Evolutionary conservation across 192 early-diverging fungal genomes (phyloP).

Genomic region (Backusella morwellensis): DNA sequence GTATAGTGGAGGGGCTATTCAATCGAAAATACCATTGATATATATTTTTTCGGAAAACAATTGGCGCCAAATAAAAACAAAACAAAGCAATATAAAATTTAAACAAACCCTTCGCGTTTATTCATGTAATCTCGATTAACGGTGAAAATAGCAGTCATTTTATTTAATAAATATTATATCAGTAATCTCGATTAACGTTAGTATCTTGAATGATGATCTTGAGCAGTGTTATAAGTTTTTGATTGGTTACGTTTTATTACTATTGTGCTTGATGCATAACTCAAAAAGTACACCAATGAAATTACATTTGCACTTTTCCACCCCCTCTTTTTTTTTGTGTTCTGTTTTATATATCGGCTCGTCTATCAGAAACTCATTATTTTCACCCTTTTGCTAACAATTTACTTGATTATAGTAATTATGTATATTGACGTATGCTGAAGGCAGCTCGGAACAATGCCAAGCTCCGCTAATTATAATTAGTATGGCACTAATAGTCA

Average conservation of each 20-base stretch:
- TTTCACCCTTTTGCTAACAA: background rate
- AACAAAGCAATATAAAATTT: background rate
- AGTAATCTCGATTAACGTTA: background rate
- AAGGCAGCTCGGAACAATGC: background rate
- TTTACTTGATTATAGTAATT: background rate
- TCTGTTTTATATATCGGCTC: background rate
- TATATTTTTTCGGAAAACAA: background rate
- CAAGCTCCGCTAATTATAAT: background rate
- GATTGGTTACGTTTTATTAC: background rate
- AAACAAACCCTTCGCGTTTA: background rate
- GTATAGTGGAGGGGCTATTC: no score
- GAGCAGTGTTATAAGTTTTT: background rate
- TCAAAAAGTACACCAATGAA: background rate
- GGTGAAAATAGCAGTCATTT: no score
- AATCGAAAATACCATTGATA: no score
- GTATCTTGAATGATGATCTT: no score
- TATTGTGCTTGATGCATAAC: background rate
- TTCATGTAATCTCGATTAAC: background rate
- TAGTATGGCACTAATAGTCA: background rate
- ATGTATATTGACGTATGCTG: background rate
- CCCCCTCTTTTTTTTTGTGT: background rate
- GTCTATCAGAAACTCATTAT: background rate
- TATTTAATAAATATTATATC: no score
- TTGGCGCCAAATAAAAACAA: background rate
- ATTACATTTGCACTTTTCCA: background rate